Conservation (phyloP, 1,284 basidiomycete genomes). For the Tetrapyrgos nigripes region DNA sequence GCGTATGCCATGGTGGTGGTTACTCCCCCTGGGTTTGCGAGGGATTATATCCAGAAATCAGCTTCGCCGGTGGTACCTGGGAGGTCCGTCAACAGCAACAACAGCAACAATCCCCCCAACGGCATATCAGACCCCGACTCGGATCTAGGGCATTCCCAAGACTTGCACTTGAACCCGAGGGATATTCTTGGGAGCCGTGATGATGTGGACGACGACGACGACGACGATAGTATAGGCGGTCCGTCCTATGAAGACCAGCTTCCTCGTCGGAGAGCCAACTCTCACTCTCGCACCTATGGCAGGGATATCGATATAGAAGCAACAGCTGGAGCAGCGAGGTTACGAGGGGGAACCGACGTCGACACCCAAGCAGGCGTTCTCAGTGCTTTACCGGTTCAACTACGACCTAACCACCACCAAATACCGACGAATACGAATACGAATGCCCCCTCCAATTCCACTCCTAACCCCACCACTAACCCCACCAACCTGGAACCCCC, state of each 20-base stretch:
- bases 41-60: conserved; percentile 44
- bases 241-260: conserved; percentile 46
- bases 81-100: not conserved
- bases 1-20: conserved; percentile 68
- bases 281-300: no score
- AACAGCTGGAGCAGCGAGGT: no score
- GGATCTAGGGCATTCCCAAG: no score
- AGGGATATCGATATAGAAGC: not conserved
- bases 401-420: not conserved
- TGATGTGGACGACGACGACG: not conserved
- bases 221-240: conserved; percentile 41
- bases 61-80: conserved; percentile 15
- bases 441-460: no score
- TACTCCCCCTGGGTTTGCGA: conserved; percentile 73
- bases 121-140: no score
- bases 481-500: no score
- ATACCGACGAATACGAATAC: no score
- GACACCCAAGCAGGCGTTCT: conserved; percentile 9
- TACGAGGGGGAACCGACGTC: not conserved
- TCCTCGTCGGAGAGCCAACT: conserved; percentile 14
- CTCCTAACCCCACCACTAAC: no score
- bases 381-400: conserved; percentile 4
- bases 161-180: no score
- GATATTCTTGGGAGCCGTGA: not conserved
- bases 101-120: not conserved